Conservation (phyloP, 164 flowering plant genomes). For the Berberis thunbergii region DNA sequence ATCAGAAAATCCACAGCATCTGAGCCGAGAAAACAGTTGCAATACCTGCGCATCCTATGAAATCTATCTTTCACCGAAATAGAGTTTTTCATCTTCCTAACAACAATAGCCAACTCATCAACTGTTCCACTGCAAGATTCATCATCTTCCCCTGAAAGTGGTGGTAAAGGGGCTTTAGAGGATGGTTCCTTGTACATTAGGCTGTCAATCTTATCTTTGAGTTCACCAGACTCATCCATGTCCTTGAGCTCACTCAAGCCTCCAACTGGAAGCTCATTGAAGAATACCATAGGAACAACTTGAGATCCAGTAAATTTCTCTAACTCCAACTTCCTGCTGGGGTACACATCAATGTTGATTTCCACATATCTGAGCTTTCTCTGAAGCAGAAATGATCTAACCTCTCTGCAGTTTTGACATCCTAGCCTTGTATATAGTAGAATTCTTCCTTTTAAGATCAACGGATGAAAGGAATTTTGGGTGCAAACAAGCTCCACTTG, state of each 20-base stretch:
- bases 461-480: conserved; percentile 21
- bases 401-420: conserved; percentile 49
- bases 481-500: conserved; percentile 17
- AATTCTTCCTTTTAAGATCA: conserved; percentile 59
- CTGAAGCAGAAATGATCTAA: conserved; percentile 41
- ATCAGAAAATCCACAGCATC: conserved; percentile 84
- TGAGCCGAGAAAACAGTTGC: conserved; percentile 67
- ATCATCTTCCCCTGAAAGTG: conserved; percentile 90
- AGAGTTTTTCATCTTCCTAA: conserved; percentile 56
- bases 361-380: conserved; percentile 64
- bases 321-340: conserved; percentile 64
- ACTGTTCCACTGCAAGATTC: conserved; percentile 45
- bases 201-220: conserved; percentile 52
- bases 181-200: conserved; percentile 52
- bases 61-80: conserved; percentile 65
- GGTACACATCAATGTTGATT: conserved; percentile 74
- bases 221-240: conserved; percentile 60
- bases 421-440: conserved; percentile 64
- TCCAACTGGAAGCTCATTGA: conserved; percentile 60
- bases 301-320: conserved; percentile 61
- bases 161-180: conserved; percentile 62
- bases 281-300: conserved; percentile 65
- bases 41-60: conserved; percentile 62
- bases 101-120: conserved; percentile 69
- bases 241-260: conserved; percentile 52